Evolutionary conservation across 192 early-diverging fungal species (phyloP).

Genomic region (Podila epicladia): DNA sequence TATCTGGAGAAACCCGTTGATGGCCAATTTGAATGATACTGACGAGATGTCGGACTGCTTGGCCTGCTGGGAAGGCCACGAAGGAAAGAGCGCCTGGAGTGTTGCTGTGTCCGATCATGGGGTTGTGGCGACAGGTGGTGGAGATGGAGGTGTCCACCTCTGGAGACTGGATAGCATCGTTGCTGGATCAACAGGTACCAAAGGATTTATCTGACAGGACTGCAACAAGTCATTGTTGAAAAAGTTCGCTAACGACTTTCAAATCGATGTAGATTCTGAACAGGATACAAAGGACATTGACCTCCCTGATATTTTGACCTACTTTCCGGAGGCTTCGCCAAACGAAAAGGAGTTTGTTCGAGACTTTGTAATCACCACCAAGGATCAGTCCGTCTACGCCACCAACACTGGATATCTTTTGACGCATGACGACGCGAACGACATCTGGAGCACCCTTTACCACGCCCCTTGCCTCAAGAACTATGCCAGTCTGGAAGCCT

Average conservation of each 20-base stretch:
- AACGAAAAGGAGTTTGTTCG: slow-evolving; percentile 48
- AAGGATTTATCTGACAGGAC: no score
- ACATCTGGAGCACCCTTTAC: slow-evolving; percentile 47
- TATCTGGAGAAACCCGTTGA: slow-evolving; percentile 72
- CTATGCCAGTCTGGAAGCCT: slow-evolving; percentile 65
- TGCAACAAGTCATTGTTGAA: background rate
- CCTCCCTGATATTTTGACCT: slow-evolving; percentile 27
- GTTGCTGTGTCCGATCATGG: slow-evolving; percentile 64
- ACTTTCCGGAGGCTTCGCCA: slow-evolving; percentile 4
- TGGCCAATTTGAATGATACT: slow-evolving; percentile 22
- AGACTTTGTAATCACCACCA: slow-evolving; percentile 36
- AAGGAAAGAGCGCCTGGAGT: slow-evolving; percentile 85
- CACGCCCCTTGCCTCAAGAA: slow-evolving; percentile 52
- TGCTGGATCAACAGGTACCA: slow-evolving; percentile 61
- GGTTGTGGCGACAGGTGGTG: slow-evolving; percentile 75
- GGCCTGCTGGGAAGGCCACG: slow-evolving; percentile 83
- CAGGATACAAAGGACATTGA: slow-evolving; percentile 42
- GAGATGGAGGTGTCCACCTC: slow-evolving; percentile 81
- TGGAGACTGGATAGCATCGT: slow-evolving; percentile 71
- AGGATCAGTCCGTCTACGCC: slow-evolving; percentile 10
- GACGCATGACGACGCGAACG: slow-evolving; percentile 30
- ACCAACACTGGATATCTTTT: slow-evolving; percentile 55
- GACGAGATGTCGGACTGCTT: slow-evolving; percentile 59
- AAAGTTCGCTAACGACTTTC: background rate
- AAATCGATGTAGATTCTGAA: slow-evolving; percentile 31